Percentiles rank a stretch among this genome's conserved stretches.
Conservation (phyloP, 495 filamentous ascomycete genomes). For the Lasiosphaeris hirsuta region DNA sequence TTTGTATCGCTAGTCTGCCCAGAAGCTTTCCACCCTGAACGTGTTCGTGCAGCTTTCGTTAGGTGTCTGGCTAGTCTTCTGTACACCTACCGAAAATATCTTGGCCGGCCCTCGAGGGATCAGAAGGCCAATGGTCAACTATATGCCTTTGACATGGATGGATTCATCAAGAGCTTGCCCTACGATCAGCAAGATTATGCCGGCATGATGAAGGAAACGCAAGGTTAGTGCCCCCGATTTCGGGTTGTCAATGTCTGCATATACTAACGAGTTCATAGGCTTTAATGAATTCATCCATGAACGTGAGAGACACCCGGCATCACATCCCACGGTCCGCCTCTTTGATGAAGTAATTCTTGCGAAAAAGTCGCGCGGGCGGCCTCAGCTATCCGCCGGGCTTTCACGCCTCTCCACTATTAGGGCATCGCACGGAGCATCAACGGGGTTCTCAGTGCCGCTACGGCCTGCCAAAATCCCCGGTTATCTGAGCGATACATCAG, state of each 20-base stretch:
- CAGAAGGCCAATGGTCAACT: slow-evolving; percentile 82
- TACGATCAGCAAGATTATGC: slow-evolving; percentile 89
- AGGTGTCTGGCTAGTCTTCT: slow-evolving; percentile 91
- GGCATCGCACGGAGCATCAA: slow-evolving; percentile 41
- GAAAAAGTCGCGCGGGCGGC: slow-evolving; percentile 80
- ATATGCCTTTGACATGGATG: slow-evolving; percentile 94
- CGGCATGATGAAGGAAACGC: slow-evolving; percentile 82
- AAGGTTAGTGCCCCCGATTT: slow-evolving; percentile 55
- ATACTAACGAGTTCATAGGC: slow-evolving; percentile 41
- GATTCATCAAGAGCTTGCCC: slow-evolving; percentile 85
- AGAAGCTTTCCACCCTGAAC: slow-evolving; percentile 83
- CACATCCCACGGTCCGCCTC: slow-evolving; percentile 67
- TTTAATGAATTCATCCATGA: slow-evolving; percentile 98
- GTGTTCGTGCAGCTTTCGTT: slow-evolving; percentile 89
- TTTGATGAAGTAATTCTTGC: slow-evolving; percentile 96
- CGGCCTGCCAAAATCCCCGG: slow-evolving; percentile 49
- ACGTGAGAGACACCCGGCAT: slow-evolving; percentile 62
- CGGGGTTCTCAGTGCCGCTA: slow-evolving; percentile 31
- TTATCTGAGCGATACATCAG: slow-evolving; percentile 80
- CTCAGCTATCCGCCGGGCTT: slow-evolving; percentile 46
- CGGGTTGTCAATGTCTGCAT: slow-evolving; percentile 12
- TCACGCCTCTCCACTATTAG: slow-evolving; percentile 52
- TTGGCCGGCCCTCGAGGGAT: slow-evolving; percentile 70
- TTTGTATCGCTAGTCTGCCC: slow-evolving; percentile 85
- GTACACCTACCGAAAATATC: slow-evolving; percentile 89